Evolutionary conservation across 805 yeast genomes (phyloP).

Genomic region (Jamesozyma rosinii): DNA sequence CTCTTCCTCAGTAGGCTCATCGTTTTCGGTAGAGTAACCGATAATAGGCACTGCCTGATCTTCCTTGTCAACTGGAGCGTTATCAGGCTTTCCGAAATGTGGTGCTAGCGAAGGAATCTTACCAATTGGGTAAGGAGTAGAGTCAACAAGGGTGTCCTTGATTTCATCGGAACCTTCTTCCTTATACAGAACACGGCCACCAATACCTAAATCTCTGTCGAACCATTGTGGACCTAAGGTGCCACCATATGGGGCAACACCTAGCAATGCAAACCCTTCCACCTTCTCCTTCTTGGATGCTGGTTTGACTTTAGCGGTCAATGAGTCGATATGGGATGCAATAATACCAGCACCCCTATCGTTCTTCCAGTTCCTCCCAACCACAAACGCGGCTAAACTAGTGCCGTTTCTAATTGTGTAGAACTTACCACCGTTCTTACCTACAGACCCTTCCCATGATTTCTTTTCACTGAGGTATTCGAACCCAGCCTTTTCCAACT

Average conservation of each 20-base stretch:
- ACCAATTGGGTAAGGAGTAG: slow-evolving; percentile 63
- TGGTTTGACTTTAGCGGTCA: slow-evolving; percentile 65
- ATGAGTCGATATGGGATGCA: slow-evolving; percentile 70
- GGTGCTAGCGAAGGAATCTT: slow-evolving; percentile 80
- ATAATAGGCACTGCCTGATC: slow-evolving; percentile 71
- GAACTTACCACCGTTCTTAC: slow-evolving; percentile 42
- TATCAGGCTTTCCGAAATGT: slow-evolving; percentile 67
- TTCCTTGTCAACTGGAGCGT: slow-evolving; percentile 67
- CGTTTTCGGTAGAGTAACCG: slow-evolving; percentile 40
- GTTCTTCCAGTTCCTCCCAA: slow-evolving; percentile 60
- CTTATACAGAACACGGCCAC: slow-evolving; percentile 61
- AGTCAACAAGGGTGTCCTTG: slow-evolving; percentile 38
- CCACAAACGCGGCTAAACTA: slow-evolving; percentile 55
- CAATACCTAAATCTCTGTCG: slow-evolving; percentile 80
- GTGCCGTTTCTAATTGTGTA: slow-evolving; percentile 64
- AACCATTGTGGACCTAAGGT: slow-evolving; percentile 59
- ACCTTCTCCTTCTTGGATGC: slow-evolving; percentile 48
- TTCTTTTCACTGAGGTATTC: slow-evolving; percentile 55
- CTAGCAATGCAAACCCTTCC: slow-evolving; percentile 70
- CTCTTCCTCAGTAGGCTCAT: slow-evolving; percentile 48
- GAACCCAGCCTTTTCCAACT: slow-evolving; percentile 54
- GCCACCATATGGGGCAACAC: slow-evolving; percentile 80
- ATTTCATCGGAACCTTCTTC: slow-evolving; percentile 31
- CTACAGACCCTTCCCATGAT: slow-evolving; percentile 25
- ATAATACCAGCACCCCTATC: slow-evolving; percentile 58